phyloP scores from a whole-genome alignment of 345 rosid genomes.

The Aquilaria yunnanensis region DNA sequence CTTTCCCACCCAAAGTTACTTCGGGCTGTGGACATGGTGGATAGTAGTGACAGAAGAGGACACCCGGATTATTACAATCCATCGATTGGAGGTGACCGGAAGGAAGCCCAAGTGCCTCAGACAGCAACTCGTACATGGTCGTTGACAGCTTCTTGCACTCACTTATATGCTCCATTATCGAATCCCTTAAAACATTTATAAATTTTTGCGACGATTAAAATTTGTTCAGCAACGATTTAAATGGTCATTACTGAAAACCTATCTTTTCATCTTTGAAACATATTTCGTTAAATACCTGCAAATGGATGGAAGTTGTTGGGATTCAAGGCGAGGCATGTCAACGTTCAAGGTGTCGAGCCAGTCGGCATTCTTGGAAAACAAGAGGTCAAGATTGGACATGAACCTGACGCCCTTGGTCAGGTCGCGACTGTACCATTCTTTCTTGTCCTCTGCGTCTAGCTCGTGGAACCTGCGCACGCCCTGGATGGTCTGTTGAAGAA shows the following conservation, averaged over 20 bases:
- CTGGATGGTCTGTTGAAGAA: conserved; percentile 10
- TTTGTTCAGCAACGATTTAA: too few species aligned
- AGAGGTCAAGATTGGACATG: conserved; percentile 22
- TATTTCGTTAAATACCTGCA: conserved; percentile 7
- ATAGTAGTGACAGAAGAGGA: conserved; percentile 24
- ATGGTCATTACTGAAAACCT: too few species aligned
- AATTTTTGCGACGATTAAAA: too few species aligned
- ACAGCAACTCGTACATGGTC: conserved; percentile 18
- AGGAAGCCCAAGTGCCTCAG: conserved; percentile 29
- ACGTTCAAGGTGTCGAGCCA: conserved; percentile 17
- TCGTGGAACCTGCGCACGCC: conserved; percentile 13
- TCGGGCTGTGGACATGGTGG: conserved; percentile 37
- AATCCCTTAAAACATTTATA: too few species aligned
- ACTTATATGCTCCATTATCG: not conserved
- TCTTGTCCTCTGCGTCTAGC: conserved; percentile 17
- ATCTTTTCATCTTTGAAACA: too few species aligned
- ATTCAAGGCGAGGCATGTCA: conserved; percentile 4
- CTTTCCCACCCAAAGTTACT: conserved; percentile 19
- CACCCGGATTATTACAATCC: conserved; percentile 16
- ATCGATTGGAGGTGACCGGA: conserved; percentile 15
- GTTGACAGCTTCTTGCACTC: not conserved
- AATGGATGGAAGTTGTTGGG: conserved; percentile 13
- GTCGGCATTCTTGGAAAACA: conserved; percentile 10
- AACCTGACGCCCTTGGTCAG: not conserved
- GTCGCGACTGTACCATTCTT: conserved; percentile 16